These are phyloP conservation scores for Ploettnerulaceae sp. DNA, from an alignment of 2,329 filamentous ascomycete genomes.

Conservation along the genomic window DNA sequence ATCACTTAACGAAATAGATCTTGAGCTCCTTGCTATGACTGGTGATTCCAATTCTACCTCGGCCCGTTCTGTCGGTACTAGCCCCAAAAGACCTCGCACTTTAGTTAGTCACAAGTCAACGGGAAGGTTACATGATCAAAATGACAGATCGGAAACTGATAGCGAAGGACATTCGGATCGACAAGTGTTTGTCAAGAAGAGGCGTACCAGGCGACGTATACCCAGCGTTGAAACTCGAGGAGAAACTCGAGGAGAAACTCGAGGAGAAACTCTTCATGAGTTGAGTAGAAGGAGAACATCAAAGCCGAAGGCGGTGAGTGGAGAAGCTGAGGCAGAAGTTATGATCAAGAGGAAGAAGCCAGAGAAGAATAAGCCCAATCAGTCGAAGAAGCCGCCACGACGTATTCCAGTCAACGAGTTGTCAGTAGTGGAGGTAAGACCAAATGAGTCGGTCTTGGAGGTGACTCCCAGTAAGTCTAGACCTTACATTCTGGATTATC, in stretches of 20 bases:
- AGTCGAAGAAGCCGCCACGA: conserved; percentile 12
- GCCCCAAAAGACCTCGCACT: neutral
- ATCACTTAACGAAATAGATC: neutral
- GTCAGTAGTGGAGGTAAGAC: conserved; percentile 14
- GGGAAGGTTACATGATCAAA: neutral
- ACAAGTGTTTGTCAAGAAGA: conserved; percentile 6
- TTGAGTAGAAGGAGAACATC: conserved; percentile 2
- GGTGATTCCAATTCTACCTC: neutral
- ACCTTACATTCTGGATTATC: neutral
- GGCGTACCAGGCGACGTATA: conserved; percentile 7
- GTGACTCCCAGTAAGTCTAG: conserved; percentile 7
- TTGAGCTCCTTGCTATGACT: neutral
- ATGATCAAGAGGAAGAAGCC: neutral
- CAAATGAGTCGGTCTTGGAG: conserved; percentile 9
- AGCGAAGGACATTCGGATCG: neutral
- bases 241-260: neutral
- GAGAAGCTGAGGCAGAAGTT: neutral
- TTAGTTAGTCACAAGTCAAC: neutral
- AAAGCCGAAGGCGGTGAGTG: neutral
- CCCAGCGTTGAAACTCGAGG: conserved; percentile 3
- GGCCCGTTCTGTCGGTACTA: neutral
- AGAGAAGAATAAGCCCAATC: neutral
- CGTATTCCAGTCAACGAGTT: conserved; percentile 23
- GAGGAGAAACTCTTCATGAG: conserved; percentile 2
- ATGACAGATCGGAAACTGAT: neutral